Percentiles rank a stretch among this genome's conserved stretches.
Evolutionary conservation across 139 green algal genomes (phyloP).

Genomic region (Gonium pectorale): DNA sequence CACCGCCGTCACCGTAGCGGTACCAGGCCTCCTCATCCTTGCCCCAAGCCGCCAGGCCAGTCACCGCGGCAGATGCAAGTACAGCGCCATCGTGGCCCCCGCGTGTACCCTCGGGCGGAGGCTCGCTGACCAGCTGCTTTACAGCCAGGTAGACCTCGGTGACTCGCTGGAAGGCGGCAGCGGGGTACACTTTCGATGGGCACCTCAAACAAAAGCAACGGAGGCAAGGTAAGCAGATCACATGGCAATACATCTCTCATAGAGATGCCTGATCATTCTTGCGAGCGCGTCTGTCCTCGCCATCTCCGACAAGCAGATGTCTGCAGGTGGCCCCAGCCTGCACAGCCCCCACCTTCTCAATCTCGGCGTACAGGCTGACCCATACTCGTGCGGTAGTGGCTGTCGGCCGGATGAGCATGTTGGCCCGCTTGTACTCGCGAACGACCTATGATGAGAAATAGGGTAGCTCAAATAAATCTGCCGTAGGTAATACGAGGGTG

Average conservation of each 20-base stretch:
- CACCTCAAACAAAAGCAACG: no score
- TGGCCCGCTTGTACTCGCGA: constrained; percentile 48
- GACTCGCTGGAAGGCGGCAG: constrained; percentile 41
- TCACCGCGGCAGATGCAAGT: not conserved
- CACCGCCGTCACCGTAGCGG: not conserved
- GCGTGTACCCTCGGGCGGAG: constrained; percentile 7
- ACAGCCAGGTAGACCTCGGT: constrained; percentile 47
- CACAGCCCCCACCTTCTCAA: constrained; percentile 60
- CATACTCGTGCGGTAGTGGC: constrained; percentile 41
- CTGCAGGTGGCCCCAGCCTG: no score
- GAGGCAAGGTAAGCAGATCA: no score
- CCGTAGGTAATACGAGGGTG: no score
- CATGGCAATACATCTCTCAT: no score
- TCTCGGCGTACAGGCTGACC: constrained; percentile 55
- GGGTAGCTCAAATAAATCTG: no score
- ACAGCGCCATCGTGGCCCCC: not conserved
- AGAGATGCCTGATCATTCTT: no score
- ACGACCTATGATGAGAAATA: constrained; percentile 30
- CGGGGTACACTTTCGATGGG: no score
- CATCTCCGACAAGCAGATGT: no score
- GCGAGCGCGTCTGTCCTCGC: no score
- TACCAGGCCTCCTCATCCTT: no score
- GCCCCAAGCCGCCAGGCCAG: no score
- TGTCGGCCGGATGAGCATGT: constrained; percentile 48
- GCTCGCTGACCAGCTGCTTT: constrained; percentile 40